A percentile compares a stretch with the other conserved stretches of the same genome.
Conservation (phyloP, 257 asterid genomes). For the Lantana camara region DNA sequence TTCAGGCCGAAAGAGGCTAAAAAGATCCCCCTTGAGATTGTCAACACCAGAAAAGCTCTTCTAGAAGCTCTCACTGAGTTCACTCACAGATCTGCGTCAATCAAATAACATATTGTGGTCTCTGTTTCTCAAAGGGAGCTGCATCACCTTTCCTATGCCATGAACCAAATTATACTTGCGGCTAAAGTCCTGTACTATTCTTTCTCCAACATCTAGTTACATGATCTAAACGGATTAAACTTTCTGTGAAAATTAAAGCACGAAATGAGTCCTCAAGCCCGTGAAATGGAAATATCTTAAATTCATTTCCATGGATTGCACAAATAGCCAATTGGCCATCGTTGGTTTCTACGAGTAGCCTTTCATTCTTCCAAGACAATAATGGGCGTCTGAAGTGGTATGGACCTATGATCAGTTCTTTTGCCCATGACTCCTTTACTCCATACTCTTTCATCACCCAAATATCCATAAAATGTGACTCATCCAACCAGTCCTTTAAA, state of each 20-base stretch:
- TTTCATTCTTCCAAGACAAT: not conserved
- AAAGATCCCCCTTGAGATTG: slow-evolving; percentile 19
- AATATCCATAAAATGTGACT: not conserved
- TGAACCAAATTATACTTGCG: no score
- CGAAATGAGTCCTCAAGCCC: not conserved
- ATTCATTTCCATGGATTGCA: not conserved
- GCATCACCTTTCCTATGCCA: no score
- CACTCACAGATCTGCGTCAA: slow-evolving; percentile 13
- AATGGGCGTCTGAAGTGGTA: not conserved
- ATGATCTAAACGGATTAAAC: not conserved
- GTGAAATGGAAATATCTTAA: not conserved
- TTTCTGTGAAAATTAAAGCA: not conserved
- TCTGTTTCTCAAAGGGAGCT: slow-evolving; percentile 22
- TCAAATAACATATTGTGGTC: slow-evolving; percentile 8
- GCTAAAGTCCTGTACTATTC: no score
- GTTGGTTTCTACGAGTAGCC: not conserved
- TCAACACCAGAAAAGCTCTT: not conserved
- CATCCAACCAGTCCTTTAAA: not conserved
- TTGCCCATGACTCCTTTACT: not conserved
- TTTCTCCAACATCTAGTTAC: no score
- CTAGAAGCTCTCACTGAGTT: not conserved
- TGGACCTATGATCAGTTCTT: not conserved
- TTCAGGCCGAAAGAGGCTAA: slow-evolving; percentile 14
- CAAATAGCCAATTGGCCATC: not conserved
- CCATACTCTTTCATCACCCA: not conserved